phyloP scores from a whole-genome alignment of 257 asterid genomes.

The Solanum etuberosum region DNA sequence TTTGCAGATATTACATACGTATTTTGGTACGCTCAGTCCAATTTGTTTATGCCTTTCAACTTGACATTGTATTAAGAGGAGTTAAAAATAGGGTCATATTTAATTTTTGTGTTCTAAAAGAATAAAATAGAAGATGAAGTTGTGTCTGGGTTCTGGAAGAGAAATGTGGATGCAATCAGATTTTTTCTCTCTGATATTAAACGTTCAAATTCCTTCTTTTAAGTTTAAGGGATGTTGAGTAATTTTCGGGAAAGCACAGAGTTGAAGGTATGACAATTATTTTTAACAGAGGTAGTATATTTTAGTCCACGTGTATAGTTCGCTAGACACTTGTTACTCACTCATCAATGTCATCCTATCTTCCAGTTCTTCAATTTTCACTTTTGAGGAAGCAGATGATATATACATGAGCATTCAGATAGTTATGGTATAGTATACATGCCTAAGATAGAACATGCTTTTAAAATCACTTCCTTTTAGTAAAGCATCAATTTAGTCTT shows the following conservation, averaged over 20 bases:
- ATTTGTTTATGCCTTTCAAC: not conserved
- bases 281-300: not conserved
- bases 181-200: not conserved
- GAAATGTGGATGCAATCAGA: not conserved
- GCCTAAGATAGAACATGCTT: not conserved
- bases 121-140: not conserved
- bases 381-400: not conserved
- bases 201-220: not conserved
- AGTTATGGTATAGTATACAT: not conserved
- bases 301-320: not conserved
- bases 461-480: not conserved
- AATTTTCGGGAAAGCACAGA: not conserved
- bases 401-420: not conserved
- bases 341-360: not conserved
- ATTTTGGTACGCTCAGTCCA: not conserved
- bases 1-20: not conserved
- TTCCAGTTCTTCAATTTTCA: not conserved
- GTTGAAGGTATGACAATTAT: not conserved
- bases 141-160: not conserved
- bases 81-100: not conserved
- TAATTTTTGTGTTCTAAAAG: not conserved
- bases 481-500: not conserved
- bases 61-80: not conserved
- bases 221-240: not conserved
- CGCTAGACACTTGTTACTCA: not conserved